Evolutionary conservation across 805 yeast genomes (phyloP), one percentile per base, ranked within the genome.

Genomic region (Pachysolen tannophilus): DNA sequence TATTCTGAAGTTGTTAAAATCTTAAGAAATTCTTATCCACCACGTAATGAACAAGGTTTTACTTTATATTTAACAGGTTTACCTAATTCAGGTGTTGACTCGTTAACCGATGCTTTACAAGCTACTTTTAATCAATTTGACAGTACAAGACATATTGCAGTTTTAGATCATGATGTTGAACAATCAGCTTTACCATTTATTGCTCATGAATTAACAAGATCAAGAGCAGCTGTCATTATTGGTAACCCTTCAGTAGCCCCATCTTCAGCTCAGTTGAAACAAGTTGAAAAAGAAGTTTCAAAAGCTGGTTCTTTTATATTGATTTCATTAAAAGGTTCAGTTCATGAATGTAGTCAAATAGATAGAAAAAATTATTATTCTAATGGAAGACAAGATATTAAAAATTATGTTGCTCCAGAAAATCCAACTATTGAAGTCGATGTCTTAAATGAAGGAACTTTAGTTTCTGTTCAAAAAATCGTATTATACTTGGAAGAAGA

Each of bases 1-100:
- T 88, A 88, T 63, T 95, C 96, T 3, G 97, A 88, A 60, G 96
- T 90, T 35, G 97, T 90, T 41, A 72, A 74, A 57, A 87, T 90
- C 41, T 71, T 88, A 50, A 80, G 97, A 56, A 90, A 85, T 50
- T 75, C 88, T 30, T 88, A 88, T 58, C 97, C 97, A 38, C 95
- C 97, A 44, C 78, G 97, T 61, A 75, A 69, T 40, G 58, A 69
- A 40, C 97, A 90, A 64, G 97, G 97, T 24, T 90, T 88, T 59
- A 83, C 85, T 7, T 63, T 87, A 35, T 69, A 78, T 42, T 63
- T 86, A 35, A 67, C 78, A 21, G 77, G 82, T 26, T 60, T 67
- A 44, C 68, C 77, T 47, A 67, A 70, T 47, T 67, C 79, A 20
- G 79, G 82, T 37, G 67, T 70, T 32, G 74, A 68, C 41, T 77